Percentiles rank a stretch among this genome's conserved stretches.
Conservation (phyloP, 2,329 filamentous ascomycete species). For the Aspergillus sp. region DNA sequence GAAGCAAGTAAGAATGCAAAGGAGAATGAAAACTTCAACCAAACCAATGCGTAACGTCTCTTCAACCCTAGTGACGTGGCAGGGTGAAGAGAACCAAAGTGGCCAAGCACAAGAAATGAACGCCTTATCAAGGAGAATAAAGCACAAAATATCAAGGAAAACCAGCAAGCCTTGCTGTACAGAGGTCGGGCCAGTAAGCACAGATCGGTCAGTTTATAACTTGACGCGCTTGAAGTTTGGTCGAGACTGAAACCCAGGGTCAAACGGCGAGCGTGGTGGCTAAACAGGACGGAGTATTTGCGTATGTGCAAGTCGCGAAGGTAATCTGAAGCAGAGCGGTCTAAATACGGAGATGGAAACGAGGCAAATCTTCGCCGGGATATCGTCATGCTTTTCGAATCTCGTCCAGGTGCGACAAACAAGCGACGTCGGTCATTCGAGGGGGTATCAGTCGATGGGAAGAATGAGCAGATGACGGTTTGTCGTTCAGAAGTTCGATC, state of each 20-base stretch:
- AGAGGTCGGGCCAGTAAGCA: slow-evolving; percentile 21
- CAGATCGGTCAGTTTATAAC: slow-evolving; percentile 8
- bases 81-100: slow-evolving; percentile 35
- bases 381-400: slow-evolving; percentile 36
- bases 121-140: slow-evolving; percentile 24
- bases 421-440: slow-evolving; percentile 11
- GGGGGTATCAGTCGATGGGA: slow-evolving; percentile 15
- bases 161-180: slow-evolving; percentile 34
- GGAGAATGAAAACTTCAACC: slow-evolving; percentile 20
- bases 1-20: slow-evolving; percentile 24
- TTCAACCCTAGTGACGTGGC: slow-evolving; percentile 44
- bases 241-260: background rate
- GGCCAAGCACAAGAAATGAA: slow-evolving; percentile 33
- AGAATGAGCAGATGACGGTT: slow-evolving; percentile 6
- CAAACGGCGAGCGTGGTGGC: slow-evolving; percentile 11
- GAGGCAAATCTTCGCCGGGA: slow-evolving; percentile 29
- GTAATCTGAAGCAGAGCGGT: slow-evolving; percentile 19
- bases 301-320: slow-evolving; percentile 36
- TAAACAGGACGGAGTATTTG: slow-evolving; percentile 19
- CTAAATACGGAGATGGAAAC: slow-evolving; percentile 27
- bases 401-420: slow-evolving; percentile 29
- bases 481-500: slow-evolving; percentile 3
- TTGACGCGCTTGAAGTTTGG: background rate
- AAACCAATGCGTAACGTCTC: slow-evolving; percentile 27
- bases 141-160: slow-evolving; percentile 19